These are phyloP conservation scores for Phycomyces blakesleeanus DNA, from an alignment of 192 early-diverging fungal species.

Conservation along the genomic window DNA sequence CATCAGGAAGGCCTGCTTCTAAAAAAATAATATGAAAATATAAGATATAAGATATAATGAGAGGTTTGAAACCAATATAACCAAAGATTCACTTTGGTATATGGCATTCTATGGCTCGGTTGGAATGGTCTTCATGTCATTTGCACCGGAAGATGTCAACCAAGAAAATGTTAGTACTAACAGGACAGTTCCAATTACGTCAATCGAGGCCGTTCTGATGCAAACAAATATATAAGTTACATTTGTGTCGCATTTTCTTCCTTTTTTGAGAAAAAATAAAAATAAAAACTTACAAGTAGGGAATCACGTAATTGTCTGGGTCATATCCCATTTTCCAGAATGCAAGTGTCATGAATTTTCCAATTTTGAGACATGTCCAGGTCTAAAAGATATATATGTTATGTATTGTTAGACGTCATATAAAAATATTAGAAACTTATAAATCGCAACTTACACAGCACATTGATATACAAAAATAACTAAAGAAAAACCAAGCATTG, in stretches of 20 bases:
- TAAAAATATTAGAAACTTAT: neutral
- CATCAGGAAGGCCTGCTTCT: slow-evolving; percentile 1
- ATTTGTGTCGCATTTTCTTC: too few species aligned
- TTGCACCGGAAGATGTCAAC: slow-evolving; percentile 12
- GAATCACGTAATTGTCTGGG: slow-evolving; percentile 67
- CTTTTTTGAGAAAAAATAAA: slow-evolving; percentile 9
- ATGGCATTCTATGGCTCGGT: neutral
- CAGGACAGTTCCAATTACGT: slow-evolving; percentile 62
- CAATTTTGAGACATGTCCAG: slow-evolving; percentile 49
- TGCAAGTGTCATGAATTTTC: slow-evolving; percentile 44
- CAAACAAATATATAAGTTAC: too few species aligned
- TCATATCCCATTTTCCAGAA: slow-evolving; percentile 67
- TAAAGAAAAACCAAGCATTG: slow-evolving; percentile 39
- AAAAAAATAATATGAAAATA: neutral
- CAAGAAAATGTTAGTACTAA: slow-evolving; percentile 39
- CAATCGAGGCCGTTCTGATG: slow-evolving; percentile 62
- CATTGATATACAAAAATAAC: slow-evolving; percentile 48
- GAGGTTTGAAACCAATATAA: too few species aligned
- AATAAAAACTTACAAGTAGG: slow-evolving; percentile 46
- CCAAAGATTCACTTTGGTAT: too few species aligned
- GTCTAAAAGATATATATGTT: too few species aligned
- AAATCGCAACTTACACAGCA: slow-evolving; percentile 40
- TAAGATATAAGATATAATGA: neutral
- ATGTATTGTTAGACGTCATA: too few species aligned
- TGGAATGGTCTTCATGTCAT: slow-evolving; percentile 6